These are phyloP conservation scores for Phytophthora sojae DNA, from an alignment of 352 stramenopile genomes.

Conservation along the genomic window DNA sequence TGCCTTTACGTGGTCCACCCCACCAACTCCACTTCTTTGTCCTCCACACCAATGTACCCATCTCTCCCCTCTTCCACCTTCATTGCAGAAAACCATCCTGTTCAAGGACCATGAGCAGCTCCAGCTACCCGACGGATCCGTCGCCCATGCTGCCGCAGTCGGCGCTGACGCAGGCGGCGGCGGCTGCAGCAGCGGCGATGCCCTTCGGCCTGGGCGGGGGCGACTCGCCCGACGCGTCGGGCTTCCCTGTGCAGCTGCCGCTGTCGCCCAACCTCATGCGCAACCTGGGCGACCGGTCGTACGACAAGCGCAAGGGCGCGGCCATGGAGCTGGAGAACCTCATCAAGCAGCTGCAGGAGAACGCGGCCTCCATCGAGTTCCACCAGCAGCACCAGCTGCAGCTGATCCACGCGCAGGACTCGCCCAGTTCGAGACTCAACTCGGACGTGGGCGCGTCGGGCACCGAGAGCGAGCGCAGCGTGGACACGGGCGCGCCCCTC, in stretches of 20 bases:
- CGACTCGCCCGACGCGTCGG: slow-evolving; percentile 35
- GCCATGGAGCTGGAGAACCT: slow-evolving; percentile 99
- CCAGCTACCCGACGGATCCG: slow-evolving; percentile 26
- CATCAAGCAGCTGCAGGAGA: slow-evolving; percentile 97
- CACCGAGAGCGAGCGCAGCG: slow-evolving; percentile 36
- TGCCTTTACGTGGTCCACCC: background rate
- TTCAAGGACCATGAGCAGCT: slow-evolving; percentile 37
- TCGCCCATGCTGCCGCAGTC: slow-evolving; percentile 70
- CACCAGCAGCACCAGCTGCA: slow-evolving; percentile 67
- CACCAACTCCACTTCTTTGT: background rate
- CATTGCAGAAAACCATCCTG: background rate
- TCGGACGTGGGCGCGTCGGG: slow-evolving; percentile 11
- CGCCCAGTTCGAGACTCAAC: slow-evolving; percentile 20
- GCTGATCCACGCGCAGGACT: slow-evolving; percentile 23
- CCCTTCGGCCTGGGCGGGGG: slow-evolving; percentile 45
- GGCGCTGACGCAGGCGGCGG: slow-evolving; percentile 54
- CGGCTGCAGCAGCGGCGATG: slow-evolving; percentile 50
- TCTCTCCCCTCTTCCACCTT: background rate
- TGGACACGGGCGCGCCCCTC: slow-evolving; percentile 7
- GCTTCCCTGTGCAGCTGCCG: slow-evolving; percentile 68
- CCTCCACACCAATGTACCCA: background rate
- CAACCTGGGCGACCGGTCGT: slow-evolving; percentile 97
- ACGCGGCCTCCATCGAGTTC: slow-evolving; percentile 80
- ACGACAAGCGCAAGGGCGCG: slow-evolving; percentile 99
- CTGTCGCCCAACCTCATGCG: slow-evolving; percentile 82